These are phyloP conservation scores for Penicillium pancosmium DNA, from an alignment of 495 filamentous ascomycete genomes.

Conservation along the genomic window DNA sequence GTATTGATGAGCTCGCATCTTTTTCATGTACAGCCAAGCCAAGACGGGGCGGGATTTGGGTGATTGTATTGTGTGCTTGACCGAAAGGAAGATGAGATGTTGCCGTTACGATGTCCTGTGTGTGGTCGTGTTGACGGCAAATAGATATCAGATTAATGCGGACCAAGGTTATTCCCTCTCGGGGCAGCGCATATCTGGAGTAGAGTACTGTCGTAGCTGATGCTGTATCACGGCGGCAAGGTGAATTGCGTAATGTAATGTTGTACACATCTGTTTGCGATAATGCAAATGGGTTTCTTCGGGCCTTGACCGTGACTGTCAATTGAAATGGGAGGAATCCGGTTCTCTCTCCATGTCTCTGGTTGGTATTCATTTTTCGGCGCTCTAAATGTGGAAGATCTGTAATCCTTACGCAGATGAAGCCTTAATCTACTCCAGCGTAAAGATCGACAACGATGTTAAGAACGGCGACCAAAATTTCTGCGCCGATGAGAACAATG, in stretches of 20 bases:
- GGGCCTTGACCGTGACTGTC: background rate
- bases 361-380: background rate
- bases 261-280: background rate
- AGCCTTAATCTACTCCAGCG: constrained; percentile 69
- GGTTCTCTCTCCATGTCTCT: background rate
- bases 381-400: background rate
- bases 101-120: background rate
- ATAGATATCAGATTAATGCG: constrained; percentile 1
- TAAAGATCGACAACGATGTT: constrained; percentile 97
- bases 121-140: background rate
- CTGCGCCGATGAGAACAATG: constrained; percentile 92
- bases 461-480: constrained; percentile 91
- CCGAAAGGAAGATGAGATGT: background rate
- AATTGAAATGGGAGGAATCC: background rate
- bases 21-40: constrained; percentile 12
- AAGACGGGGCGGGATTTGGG: constrained; percentile 5
- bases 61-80: background rate
- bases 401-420: background rate
- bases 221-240: constrained; percentile 1
- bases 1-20: constrained; percentile 3
- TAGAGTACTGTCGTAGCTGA: background rate
- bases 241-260: background rate
- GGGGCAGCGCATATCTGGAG: background rate
- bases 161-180: background rate
- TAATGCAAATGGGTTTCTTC: background rate